Base-by-base conservation (phyloP, 2,329 filamentous ascomycete species). In the Xylaria sp. region DNA sequence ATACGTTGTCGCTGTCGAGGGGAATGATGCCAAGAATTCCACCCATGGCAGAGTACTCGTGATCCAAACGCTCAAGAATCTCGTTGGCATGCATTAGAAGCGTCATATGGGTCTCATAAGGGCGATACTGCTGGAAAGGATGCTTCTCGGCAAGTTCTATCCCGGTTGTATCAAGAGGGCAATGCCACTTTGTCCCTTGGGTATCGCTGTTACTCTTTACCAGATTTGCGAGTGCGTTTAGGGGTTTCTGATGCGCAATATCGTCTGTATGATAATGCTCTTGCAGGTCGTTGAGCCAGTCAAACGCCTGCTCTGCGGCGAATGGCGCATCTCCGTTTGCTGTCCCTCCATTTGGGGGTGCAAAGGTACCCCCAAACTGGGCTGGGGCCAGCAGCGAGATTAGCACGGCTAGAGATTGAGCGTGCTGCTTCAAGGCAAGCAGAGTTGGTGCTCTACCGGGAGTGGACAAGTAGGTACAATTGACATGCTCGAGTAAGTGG, bases 31-130 rank as follows among this genome's bases (percentile, higher is more conserved):
- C 79, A 41, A 87, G 75, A 17, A 88, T 73, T 2, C 85, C 85
- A 15, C 85, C 85, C 35, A 83, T 81, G 25, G 79, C 76, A 43
- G 79, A 78, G 67, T 82, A 85, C 70, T 87, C 85, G 68, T 87
- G 83, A 65, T 88, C 85, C 6, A 88, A 79, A 2, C 83, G 77
- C 74, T 87, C 85, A 5, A 88, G 80, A 52, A 85, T 83, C 60
- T 82, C 79, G 68, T 87, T 87, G 61, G 85, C 84, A 70, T 87
- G 85, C 75, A 79, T 77, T 27, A 85, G 74, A 15, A 87, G 78
- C 31, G 77, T 78, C 63, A 80, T 75, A 64, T 85, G 82, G 54
- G 75, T 79, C 49, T 77, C 76, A 59, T 80, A 83, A 3, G 79
- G 81, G 38, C 68, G 72, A 9, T 58, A 67, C 38, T 62, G 49